Evolutionary conservation across 2,329 filamentous ascomycete genomes (phyloP).

Genomic region (Xylariaceae sp.): DNA sequence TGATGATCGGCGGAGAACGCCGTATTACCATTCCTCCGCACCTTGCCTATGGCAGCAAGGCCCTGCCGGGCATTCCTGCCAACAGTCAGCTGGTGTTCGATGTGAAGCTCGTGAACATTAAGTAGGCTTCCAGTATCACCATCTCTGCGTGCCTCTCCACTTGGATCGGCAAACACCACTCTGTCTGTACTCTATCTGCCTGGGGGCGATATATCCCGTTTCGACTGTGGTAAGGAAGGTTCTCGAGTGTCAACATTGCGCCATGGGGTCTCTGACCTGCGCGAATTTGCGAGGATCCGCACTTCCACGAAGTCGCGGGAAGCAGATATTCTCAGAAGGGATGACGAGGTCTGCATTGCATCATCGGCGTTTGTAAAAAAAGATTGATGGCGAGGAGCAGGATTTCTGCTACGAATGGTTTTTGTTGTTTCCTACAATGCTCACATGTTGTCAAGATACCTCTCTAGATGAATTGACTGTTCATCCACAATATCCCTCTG

Average conservation of each 20-base stretch:
- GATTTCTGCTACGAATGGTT: conserved; percentile 17
- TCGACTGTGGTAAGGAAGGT: conserved; percentile 5
- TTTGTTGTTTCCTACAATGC: conserved; percentile 7
- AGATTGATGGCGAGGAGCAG: conserved; percentile 20
- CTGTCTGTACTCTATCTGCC: conserved; percentile 20
- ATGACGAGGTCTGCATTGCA: conserved; percentile 47
- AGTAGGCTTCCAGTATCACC: conserved; percentile 43
- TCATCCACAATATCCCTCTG: not conserved
- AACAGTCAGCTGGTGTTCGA: conserved; percentile 94
- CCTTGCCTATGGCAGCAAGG: conserved; percentile 83
- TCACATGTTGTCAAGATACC: conserved; percentile 11
- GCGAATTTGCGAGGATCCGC: conserved; percentile 34
- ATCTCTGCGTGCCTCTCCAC: conserved; percentile 2
- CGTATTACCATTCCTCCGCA: conserved; percentile 81
- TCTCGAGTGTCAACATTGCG: conserved; percentile 20
- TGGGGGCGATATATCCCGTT: conserved; percentile 9
- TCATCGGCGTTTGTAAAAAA: conserved; percentile 39
- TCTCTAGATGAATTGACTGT: conserved; percentile 8
- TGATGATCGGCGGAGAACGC: conserved; percentile 89
- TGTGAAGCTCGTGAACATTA: conserved; percentile 76
- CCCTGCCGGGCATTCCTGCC: conserved; percentile 73
- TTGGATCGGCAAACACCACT: conserved; percentile 19
- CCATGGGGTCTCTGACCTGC: conserved; percentile 41
- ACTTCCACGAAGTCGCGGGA: conserved; percentile 24
- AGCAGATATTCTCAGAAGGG: conserved; percentile 34